Percentiles rank a stretch among this genome's conserved stretches.
Conservation (phyloP, 768 basidiomycete genomes). For the Sutorius australiensis region DNA sequence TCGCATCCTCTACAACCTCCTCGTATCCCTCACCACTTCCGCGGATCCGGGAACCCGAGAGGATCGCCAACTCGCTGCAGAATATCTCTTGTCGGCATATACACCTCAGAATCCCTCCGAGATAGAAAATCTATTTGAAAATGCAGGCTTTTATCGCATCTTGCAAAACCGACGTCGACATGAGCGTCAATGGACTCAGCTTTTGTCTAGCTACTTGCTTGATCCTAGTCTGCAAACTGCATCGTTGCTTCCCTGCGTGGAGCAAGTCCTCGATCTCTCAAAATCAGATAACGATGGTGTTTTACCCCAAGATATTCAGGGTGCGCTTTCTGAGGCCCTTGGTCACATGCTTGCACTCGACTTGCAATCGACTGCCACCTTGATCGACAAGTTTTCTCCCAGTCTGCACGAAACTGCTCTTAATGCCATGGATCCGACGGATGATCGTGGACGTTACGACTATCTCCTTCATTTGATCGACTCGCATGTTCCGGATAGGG, state of each 20-base stretch:
- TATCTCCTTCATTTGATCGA: slow-evolving; percentile 78
- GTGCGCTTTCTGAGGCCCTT: slow-evolving; percentile 54
- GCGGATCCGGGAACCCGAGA: slow-evolving; percentile 75
- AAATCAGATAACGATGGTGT: slow-evolving; percentile 43
- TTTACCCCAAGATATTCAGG: slow-evolving; percentile 54
- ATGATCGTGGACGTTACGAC: slow-evolving; percentile 55
- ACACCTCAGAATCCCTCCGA: slow-evolving; percentile 75
- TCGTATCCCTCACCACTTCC: slow-evolving; percentile 75
- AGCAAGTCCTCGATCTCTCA: slow-evolving; percentile 55
- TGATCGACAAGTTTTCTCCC: slow-evolving; percentile 70
- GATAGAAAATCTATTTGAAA: slow-evolving; percentile 65
- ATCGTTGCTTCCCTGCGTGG: slow-evolving; percentile 64
- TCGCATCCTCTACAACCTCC: slow-evolving; percentile 66
- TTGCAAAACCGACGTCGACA: slow-evolving; percentile 76
- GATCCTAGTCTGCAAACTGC: slow-evolving; percentile 60
- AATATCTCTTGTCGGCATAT: slow-evolving; percentile 89
- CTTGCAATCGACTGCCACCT: slow-evolving; percentile 61
- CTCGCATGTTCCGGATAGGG: slow-evolving; percentile 41
- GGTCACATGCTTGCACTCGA: slow-evolving; percentile 60
- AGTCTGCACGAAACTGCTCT: slow-evolving; percentile 64
- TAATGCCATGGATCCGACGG: slow-evolving; percentile 40
- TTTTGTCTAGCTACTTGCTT: slow-evolving; percentile 70
- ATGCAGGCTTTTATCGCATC: slow-evolving; percentile 89
- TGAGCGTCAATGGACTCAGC: slow-evolving; percentile 69
- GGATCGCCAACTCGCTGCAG: slow-evolving; percentile 91